Evolutionary conservation across 2,329 filamentous ascomycete genomes (phyloP).

Genomic region (Fusarium buharicum): DNA sequence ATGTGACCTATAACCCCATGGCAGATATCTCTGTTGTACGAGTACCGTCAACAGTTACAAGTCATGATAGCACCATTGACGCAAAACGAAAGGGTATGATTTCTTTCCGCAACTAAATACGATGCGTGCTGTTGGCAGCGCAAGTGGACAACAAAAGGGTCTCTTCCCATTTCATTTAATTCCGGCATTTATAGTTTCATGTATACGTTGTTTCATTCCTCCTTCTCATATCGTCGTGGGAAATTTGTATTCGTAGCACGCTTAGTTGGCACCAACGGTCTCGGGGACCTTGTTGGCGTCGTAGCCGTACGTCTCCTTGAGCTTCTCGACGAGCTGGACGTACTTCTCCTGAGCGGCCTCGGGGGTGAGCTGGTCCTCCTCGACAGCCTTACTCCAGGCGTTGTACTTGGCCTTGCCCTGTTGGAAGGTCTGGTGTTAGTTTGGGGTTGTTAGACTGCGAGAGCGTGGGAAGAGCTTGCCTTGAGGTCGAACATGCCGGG

Average conservation of each 20-base stretch:
- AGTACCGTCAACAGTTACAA: neutral
- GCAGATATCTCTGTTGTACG: neutral
- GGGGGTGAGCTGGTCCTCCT: conserved; percentile 67
- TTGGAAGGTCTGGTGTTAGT: conserved; percentile 23
- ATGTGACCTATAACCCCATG: conserved; percentile 8
- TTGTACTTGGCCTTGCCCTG: conserved; percentile 84
- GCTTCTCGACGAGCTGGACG: conserved; percentile 74
- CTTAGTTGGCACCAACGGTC: conserved; percentile 56
- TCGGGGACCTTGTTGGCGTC: conserved; percentile 72
- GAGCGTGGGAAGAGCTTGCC: conserved; percentile 52
- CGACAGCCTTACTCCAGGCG: conserved; percentile 77
- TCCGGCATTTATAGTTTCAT: conserved; percentile 21
- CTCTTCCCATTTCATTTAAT: conserved; percentile 15
- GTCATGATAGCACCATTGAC: neutral
- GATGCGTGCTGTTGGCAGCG: conserved; percentile 18
- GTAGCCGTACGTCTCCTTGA: conserved; percentile 77
- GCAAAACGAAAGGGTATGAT: conserved; percentile 38
- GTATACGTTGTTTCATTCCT: conserved; percentile 10
- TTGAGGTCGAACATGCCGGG: conserved; percentile 78
- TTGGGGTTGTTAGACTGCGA: neutral
- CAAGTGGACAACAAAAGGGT: conserved; percentile 13
- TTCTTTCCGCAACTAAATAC: conserved; percentile 29
- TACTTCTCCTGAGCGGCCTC: conserved; percentile 81
- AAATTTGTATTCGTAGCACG: conserved; percentile 15
- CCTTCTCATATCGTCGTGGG: conserved; percentile 30